These are phyloP conservation scores for Prunus mume DNA, from an alignment of 306 rosid genomes.

Conservation along the genomic window DNA sequence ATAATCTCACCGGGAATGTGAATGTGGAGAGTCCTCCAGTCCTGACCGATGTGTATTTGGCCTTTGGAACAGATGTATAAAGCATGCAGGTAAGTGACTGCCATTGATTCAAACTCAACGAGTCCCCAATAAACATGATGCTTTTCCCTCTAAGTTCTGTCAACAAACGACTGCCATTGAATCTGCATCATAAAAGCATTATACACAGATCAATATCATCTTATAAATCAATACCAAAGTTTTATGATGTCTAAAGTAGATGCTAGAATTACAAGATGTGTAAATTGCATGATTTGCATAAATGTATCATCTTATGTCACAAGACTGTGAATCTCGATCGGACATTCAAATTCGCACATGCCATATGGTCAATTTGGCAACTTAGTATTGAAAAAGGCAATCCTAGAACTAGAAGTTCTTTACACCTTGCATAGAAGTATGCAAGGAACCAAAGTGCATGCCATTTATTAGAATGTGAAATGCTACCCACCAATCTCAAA, in stretches of 20 bases:
- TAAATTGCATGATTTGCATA: background rate
- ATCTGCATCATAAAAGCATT: constrained; percentile 20
- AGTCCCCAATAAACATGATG: constrained; percentile 46
- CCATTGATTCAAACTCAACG: constrained; percentile 52
- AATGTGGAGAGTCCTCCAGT: constrained; percentile 37
- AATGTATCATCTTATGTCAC: background rate
- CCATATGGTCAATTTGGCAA: background rate
- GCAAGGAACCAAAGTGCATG: background rate
- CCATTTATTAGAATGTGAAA: background rate
- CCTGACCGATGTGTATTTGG: constrained; percentile 20
- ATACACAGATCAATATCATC: background rate
- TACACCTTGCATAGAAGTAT: background rate
- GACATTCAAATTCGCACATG: background rate
- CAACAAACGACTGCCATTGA: constrained; percentile 31
- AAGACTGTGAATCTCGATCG: background rate
- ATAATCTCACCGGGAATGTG: constrained; percentile 22
- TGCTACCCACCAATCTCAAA: background rate
- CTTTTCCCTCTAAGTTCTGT: constrained; percentile 26
- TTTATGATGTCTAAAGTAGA: background rate
- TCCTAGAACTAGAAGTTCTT: background rate
- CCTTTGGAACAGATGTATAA: constrained; percentile 21
- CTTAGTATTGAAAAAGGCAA: background rate
- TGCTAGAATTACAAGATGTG: background rate
- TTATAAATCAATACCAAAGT: too few relatives aligned
- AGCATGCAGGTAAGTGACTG: constrained; percentile 50